phyloP scores from a whole-genome alignment of 176 grass and related monocot genomes.

The Tillandsia fasciculata region DNA sequence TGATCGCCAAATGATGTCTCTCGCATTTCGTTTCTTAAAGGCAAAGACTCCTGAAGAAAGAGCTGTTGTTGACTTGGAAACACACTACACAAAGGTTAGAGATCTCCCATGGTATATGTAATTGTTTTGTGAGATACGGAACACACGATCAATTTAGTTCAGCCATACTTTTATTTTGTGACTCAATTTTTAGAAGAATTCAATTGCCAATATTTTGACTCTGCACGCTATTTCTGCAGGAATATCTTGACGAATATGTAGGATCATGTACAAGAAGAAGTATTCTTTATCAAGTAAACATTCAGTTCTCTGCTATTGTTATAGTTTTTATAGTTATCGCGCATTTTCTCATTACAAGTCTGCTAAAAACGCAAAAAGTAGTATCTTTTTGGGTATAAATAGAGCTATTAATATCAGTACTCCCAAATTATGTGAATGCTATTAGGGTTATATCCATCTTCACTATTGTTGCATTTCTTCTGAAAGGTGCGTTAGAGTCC shows the following conservation, averaged over 20 bases:
- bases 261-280: slow-evolving; percentile 68
- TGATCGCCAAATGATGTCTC: slow-evolving; percentile 70
- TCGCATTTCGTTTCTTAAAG: slow-evolving; percentile 90
- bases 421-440: no score
- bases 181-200: not conserved
- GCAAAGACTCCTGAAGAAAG: slow-evolving; percentile 84
- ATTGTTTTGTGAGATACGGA: not conserved
- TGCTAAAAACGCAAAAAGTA: not conserved
- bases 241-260: slow-evolving; percentile 80
- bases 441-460: no score
- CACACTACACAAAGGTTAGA: slow-evolving; percentile 82
- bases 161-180: not conserved
- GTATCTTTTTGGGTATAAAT: no score
- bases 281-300: slow-evolving; percentile 83
- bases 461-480: no score
- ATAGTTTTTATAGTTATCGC: not conserved
- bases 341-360: not conserved
- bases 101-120: not conserved
- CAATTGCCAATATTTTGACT: not conserved
- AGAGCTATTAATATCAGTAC: no score
- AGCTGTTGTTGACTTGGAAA: slow-evolving; percentile 90
- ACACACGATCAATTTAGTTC: not conserved
- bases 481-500: no score
- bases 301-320: slow-evolving; percentile 1
- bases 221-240: slow-evolving; percentile 29